Evolutionary conservation across 148 eudicot genomes (phyloP).

Genomic region (Fagopyrum esculentum): DNA sequence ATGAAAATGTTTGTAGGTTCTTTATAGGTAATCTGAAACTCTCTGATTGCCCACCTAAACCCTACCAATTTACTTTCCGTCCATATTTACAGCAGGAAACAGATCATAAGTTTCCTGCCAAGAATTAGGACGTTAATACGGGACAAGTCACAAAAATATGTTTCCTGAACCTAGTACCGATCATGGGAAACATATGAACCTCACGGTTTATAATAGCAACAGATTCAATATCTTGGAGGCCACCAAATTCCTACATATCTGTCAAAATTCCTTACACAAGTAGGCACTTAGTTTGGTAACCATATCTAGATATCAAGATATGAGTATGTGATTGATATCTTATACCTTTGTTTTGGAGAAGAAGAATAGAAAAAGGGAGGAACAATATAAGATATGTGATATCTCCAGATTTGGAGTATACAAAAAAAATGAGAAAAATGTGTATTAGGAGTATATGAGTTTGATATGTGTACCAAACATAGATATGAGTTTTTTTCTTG

Average conservation of each 20-base stretch:
- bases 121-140: conserved; percentile 32
- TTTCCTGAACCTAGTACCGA: not conserved
- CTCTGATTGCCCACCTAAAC: conserved; percentile 26
- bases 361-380: no score
- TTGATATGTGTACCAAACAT: no score
- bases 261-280: not conserved
- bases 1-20: not conserved
- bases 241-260: not conserved
- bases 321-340: no score
- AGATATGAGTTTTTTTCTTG: no score
- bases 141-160: not conserved
- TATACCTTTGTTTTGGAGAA: no score
- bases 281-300: no score
- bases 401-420: no score
- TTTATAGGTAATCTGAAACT: not conserved
- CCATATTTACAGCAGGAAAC: conserved; percentile 62
- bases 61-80: conserved; percentile 41
- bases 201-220: not conserved
- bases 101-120: conserved; percentile 40
- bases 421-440: no score
- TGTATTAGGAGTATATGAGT: no score
- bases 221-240: no score
- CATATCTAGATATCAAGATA: no score
- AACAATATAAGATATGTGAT: no score
- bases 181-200: not conserved